Conservation (phyloP, 257 asterid species). For the Fraxinus excelsior region DNA sequence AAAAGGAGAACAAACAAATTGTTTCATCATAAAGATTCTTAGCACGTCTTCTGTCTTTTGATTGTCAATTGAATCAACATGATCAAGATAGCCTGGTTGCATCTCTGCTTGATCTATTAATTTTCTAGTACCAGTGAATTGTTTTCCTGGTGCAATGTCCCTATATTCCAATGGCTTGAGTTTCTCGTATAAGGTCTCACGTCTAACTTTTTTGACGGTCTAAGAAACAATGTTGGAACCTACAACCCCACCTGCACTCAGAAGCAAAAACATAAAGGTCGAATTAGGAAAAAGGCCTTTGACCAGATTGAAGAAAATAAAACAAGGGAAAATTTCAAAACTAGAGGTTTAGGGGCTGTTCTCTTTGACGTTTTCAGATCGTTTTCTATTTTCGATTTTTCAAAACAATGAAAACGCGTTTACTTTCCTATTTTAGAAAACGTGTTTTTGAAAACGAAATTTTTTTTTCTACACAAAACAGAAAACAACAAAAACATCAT, state of each 20-base stretch:
- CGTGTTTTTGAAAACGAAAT: too few species aligned
- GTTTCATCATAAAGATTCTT: constrained; percentile 41
- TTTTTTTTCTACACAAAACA: too few species aligned
- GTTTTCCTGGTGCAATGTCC: background rate
- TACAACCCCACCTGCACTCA: background rate
- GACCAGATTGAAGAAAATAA: too few species aligned
- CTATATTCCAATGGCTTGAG: constrained; percentile 19
- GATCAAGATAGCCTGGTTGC: constrained; percentile 3
- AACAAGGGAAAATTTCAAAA: too few species aligned
- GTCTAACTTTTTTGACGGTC: constrained; percentile 35
- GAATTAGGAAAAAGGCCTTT: too few species aligned
- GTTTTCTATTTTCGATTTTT: too few species aligned
- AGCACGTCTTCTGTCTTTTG: constrained; percentile 38
- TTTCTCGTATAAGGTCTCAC: constrained; percentile 27
- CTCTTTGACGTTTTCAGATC: too few species aligned
- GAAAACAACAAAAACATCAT: too few species aligned
- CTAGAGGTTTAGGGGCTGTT: too few species aligned
- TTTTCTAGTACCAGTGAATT: background rate
- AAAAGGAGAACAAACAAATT: constrained; percentile 30
- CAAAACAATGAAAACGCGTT: too few species aligned
- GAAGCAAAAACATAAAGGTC: too few species aligned
- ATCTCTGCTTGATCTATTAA: constrained; percentile 18
- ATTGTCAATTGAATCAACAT: background rate
- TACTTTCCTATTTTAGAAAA: too few species aligned
- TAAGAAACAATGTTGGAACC: background rate